Base-by-base conservation (phyloP, 768 basidiomycete genomes). In the Albatrellus ellisii region DNA sequence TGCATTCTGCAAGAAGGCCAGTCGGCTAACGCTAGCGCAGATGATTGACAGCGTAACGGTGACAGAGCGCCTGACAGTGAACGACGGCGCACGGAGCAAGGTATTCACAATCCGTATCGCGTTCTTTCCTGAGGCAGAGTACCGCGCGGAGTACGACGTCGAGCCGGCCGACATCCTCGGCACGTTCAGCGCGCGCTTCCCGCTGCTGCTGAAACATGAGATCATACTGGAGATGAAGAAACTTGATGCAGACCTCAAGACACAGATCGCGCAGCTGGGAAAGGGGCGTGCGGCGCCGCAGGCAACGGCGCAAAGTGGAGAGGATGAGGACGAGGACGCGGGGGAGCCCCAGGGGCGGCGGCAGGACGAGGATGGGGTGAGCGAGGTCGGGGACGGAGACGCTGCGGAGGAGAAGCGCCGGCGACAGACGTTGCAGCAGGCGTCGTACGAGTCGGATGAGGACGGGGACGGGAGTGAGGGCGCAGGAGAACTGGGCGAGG, bases 41-140 rank as follows among this genome's bases (percentile, higher is more conserved):
- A 65, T 98, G 25, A 72, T 95, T 39, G 85, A 97, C 48, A 70
- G 69, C 39, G 80, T 94, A 35, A 66, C 64, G 0, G 91, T 99
- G 11, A 81, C 72, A 38, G 92, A 99, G 59, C 68, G 70, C 26
- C 67, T 94, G 15, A 71, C 68, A 12, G 69, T 72, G 21, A 75
- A 79, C 46, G 75, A 74, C 37, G 69, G 74, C 36, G 69, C 78
- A 1, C 77, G 92, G 31, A 71, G 75, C 46, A 85, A 87, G 36
- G 71, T 77, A 35, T 94, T 91, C 67, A 78, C 70, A 2, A 73
- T 98, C 44, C 63, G 79, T 26, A 75, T 98, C 49, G 67, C 70
- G 35, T 86, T 99, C 63, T 98, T 87, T 65, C 89, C 91, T 1
- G 66, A 70, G 46, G 71, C 73, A 34, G 92, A 98, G 56, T 98